Evolutionary conservation across 2,329 filamentous ascomycete genomes (phyloP), one percentile per base, ranked within the genome.

Genomic region (Ambrosiella beaveri): DNA sequence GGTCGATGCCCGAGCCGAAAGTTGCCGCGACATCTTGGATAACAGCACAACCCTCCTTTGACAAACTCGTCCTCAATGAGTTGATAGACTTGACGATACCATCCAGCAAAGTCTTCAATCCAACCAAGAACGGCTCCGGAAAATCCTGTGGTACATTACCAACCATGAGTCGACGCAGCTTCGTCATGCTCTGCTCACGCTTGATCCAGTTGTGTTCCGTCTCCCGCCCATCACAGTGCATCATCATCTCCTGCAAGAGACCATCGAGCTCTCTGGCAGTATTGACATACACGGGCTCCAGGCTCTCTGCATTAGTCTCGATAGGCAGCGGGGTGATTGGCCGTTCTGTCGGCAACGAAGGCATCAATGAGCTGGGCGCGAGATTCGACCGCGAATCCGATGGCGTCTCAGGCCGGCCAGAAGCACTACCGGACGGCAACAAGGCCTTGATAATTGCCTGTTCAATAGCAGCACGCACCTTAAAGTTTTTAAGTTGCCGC

Each of bases 161-260:
- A 61, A 85, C 86, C 55, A 88, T 80, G 35, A 96, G 76, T 62
- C 82, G 80, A 56, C 91, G 81, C 54, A 97, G 71, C 63, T 86
- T 90, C 7, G 77, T 78, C 41, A 89, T 78, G 66, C 80, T 84
- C 71, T 91, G 86, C 68, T 97, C 91, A 68, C 91, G 79, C 64
- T 85, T 83, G 64, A 87, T 68, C 91, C 91, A 97, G 66, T 97
- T 97, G 61, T 86, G 81, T 67, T 97, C 91, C 0, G 85, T 82
- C 71, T 97, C 91, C 67, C 77, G 88, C 56, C 90, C 90, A 63
- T 96, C 89, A 62, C 96, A 96, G 67, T 78, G 78, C 57, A 76
- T 76, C 38, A 83, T 75, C 87, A 97, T 95, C 38, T 86, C 84
- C 63, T 80, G 81, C 67, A 95, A 82, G 1, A 85, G 81, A 35